Evolutionary conservation across 495 filamentous ascomycete species (phyloP), one percentile per base, ranked within the genome.

Genomic region (Aspergillus wentii): DNA sequence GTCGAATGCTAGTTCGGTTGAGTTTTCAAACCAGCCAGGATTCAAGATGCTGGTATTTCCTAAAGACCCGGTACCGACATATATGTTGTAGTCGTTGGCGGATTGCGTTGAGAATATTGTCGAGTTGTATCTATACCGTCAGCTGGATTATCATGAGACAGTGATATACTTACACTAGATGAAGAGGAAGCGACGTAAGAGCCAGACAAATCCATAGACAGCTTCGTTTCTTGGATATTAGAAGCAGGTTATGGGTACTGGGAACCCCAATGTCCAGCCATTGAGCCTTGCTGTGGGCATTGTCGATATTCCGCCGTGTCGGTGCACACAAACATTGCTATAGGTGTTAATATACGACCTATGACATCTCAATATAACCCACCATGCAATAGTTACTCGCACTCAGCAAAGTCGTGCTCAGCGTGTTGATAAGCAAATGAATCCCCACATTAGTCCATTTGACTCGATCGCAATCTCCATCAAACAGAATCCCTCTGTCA

Each of bases 21-120:
- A n/a, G n/a, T n/a, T n/a, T n/a, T n/a, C n/a, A 10, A 25, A 6
- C 22, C 10, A 10, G 22, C 6, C 5, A 6, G 22, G 22, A 25
- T 6, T 25, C 22, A 25, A 25, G 22, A 25, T 5, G 22, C 5
- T 25, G 6, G 10, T 25, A 10, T 25, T 5, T 6, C 10, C 10
- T 25, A 25, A 25, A 10, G 22, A 6, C 6, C 6, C 5, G 10
- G 5, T 25, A 25, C 22, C 22, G 6, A 25, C 22, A 25, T 25
- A 25, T n/a, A 63, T 20, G 25, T 52, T 41, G 37, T 69, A 74
- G 20, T 66, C 51, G 18, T 67, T 62, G 8, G 61, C 52, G 23
- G 29, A 16, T 18, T 48, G 13, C 1, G 51, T 45, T 9, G 44
- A 40, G 25, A 54, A 57, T 20, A 59, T 23, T 4, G 47, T 45